Conservation (phyloP, 2,329 filamentous ascomycete genomes). For the Pseudocercospora vitis region DNA sequence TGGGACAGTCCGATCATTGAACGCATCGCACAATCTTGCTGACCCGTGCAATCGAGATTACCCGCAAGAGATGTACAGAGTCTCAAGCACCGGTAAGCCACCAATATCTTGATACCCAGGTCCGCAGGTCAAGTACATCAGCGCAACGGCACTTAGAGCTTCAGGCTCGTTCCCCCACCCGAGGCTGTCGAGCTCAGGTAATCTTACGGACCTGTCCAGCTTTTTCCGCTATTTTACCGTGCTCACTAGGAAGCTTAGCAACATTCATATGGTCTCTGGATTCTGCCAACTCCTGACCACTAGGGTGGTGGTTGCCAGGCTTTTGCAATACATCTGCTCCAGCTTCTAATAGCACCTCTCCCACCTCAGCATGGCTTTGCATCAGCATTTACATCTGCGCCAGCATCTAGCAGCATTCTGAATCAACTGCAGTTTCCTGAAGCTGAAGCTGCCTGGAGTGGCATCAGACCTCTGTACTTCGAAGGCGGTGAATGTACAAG, state of each 20-base stretch:
- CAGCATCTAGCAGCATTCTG: slow-evolving; percentile 15
- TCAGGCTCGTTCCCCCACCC: too few species aligned
- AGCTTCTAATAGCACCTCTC: slow-evolving; percentile 20
- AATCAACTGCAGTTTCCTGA: slow-evolving; percentile 18
- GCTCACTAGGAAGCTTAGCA: slow-evolving; percentile 1
- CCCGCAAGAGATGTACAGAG: too few species aligned
- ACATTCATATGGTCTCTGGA: slow-evolving; percentile 11
- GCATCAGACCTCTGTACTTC: slow-evolving; percentile 26
- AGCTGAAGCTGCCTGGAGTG: slow-evolving; percentile 26
- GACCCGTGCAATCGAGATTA: too few species aligned
- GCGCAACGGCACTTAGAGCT: too few species aligned
- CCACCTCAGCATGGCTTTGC: slow-evolving; percentile 24
- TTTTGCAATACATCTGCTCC: slow-evolving; percentile 21
- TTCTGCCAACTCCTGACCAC: slow-evolving; percentile 14
- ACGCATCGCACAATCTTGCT: too few species aligned
- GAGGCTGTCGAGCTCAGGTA: neutral
- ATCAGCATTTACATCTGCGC: slow-evolving; percentile 27
- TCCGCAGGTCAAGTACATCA: too few species aligned
- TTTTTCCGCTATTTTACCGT: neutral
- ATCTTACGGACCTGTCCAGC: neutral
- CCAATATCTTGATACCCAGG: too few species aligned
- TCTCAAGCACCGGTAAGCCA: too few species aligned
- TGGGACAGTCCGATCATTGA: too few species aligned
- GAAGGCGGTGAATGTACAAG: slow-evolving; percentile 19
- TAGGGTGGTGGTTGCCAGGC: slow-evolving; percentile 20